Base-by-base conservation (phyloP, 2,329 filamentous ascomycete genomes). In the Chaetomiaceae sp. region DNA sequence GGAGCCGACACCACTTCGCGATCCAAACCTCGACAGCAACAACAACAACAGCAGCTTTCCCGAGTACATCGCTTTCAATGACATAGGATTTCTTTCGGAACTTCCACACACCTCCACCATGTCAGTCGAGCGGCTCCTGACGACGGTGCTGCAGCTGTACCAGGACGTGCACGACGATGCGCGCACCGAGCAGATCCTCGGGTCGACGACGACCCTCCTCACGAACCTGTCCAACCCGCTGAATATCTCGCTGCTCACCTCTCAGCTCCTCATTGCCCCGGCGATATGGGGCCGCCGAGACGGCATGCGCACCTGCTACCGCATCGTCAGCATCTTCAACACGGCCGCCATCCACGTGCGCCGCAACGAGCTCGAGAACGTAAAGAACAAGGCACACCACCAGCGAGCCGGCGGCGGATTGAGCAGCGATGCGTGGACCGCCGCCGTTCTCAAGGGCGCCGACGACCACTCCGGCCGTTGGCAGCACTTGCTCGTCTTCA, bases 401-500 rank as follows among this genome's bases (percentile, higher is more conserved):
- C 50, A 45, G 15, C 55, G 48, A 8, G 58, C 65, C n/a, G 73
- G 74, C 11, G 71, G 75, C 47, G 75, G 72, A 3, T 57, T 82
- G 8, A 57, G 66, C 23, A 74, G 74, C 59, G 78, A 82, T 46
- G 73, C 71, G 20, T 85, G 82, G 81, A 72, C 79, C 8, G 73
- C 75, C 19, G 79, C 79, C 1, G 75, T 84, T 3, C 75, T 78
- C 39, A 78, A 77, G 61, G 82, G 81, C 33, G 75, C 79, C 9
- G 81, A 84, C 50, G 78, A 77, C 29, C 75, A 77, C 40, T 82
- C 82, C 15, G 78, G 76, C 23, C 76, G 89, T 64, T 96, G 90
- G 90, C 85, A 90, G 68, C 91, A 96, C 68, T 71, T 91, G 27
- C 75, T 96, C n/a, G 79, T 91, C 5, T 79, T 96, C 8, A 84